phyloP scores from a whole-genome alignment of 2,329 filamentous ascomycete species.

The Penicillium sp. region DNA sequence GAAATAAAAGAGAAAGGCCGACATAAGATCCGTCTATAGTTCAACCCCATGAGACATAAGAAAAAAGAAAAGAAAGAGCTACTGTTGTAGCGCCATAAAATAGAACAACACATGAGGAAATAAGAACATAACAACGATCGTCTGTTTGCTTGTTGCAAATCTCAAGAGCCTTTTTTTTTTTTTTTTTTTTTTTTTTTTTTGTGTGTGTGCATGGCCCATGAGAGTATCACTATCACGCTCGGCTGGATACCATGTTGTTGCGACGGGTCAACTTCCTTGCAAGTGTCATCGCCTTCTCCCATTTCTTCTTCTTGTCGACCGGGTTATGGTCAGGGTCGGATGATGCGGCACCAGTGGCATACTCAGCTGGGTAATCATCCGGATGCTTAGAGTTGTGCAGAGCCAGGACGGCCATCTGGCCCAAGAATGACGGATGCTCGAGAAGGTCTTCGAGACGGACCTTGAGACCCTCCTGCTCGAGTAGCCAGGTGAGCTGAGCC shows the following conservation, averaged over 20 bases:
- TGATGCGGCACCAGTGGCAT: constrained; percentile 12
- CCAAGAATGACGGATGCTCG: constrained; percentile 40
- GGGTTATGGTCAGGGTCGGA: constrained; percentile 7
- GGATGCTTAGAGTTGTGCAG: constrained; percentile 26
- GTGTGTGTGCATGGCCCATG: background rate
- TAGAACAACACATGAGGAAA: background rate
- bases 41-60: constrained; percentile 2
- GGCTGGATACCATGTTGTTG: constrained; percentile 21
- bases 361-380: constrained; percentile 11
- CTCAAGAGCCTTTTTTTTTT: background rate
- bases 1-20: constrained; percentile 3
- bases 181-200: constrained; percentile 3
- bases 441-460: constrained; percentile 41
- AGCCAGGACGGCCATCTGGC: constrained; percentile 38
- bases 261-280: constrained; percentile 28
- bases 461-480: constrained; percentile 40
- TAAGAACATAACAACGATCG: background rate
- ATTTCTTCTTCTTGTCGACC: constrained; percentile 23
- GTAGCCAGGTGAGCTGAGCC: constrained; percentile 40
- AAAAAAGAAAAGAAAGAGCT: background rate
- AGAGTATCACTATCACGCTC: constrained; percentile 12
- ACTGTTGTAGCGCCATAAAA: background rate
- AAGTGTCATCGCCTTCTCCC: constrained; percentile 28
- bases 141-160: background rate
- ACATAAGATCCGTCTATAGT: constrained; percentile 2